Base-by-base conservation (phyloP, 257 asterid genomes). In the Craterostigma plantagineum region DNA sequence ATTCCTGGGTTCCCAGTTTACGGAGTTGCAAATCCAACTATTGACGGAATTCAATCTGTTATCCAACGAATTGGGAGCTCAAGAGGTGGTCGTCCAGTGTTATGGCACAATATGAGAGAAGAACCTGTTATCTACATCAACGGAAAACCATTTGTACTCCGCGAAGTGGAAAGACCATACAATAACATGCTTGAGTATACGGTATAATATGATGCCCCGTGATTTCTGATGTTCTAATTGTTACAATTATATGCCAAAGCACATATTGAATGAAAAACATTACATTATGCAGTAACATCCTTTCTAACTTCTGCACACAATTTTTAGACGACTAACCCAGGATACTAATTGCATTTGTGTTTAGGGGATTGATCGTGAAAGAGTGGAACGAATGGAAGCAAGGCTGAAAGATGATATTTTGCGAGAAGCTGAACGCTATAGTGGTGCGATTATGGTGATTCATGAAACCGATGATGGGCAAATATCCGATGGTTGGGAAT, bases 21-120 rank as follows among this genome's bases (percentile, higher is more conserved):
- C 69, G 97, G 97, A 41, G 97, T 86, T 64, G 97, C 97, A 47
- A 86, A 77, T 64, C 97, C 97, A 38, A 86, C 97, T 13, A 63
- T 73, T 23, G 84, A 70, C 55, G 97, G 97, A 45, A 86, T 86
- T 51, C 81, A 68, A 37, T 81, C 94, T 35, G 97, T 86, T 63
- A 73, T 86, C 58, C 90, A 64, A 60, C 72, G 85, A 68, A 71
- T 86, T 71, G 95, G 95, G 48, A 79, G 82, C 70, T 61, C 74
- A 39, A 75, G 65, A 73, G 81, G 79, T 49, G 92, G 87, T 16
- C 75, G 82, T 33, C 91, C 94, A 16, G 85, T 86, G 42, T 67
- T 86, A 59, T 86, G 97, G 97, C 97, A 86, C 63, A 81, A 81
- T 61, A 86, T 86, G 97, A 78, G 97, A 69, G 97, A 86, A 66